Evolutionary conservation across 192 early-diverging fungal genomes (phyloP), one percentile per base, ranked within the genome.

Genomic region (Mortierella claussenii): DNA sequence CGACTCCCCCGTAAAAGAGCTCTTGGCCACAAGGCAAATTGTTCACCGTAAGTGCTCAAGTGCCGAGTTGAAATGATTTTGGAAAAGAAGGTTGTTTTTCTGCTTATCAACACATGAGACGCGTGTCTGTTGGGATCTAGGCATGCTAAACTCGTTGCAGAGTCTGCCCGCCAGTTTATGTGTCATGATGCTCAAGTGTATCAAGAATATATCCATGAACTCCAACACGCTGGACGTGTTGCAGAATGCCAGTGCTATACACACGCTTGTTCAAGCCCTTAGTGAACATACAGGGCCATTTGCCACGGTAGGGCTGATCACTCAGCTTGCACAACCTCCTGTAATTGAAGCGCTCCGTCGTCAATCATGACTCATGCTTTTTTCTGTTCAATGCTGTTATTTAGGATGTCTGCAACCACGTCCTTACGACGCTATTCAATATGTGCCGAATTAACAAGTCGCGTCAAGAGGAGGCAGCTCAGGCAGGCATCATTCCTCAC

Each of bases 191-290:
- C 67, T 89, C 0, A 90, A 89, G 67, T 84, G 80, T 31, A 65
- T 90, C 43, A 90, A 88, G 50, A 89, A 90, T 61, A 56, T 90
- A 21, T 88, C 87, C 4, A 87, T 88, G 83, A 79, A 81, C 53
- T 78, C 87, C 20, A 83, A 86, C 42, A 84, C 87, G 0, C 57
- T 88, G 57, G 81, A 82, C 31, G 51, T 69, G 9, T 55, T 89
- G 30, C 79, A 85, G 34, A 73, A 68, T 32, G 83, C 81, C 2
- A 80, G 62, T 33, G 75, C 81, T 5, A 88, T 89, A 33, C 63
- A 69, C 55, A 68, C 81, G 1, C 53, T 90, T 15, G 82, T 83
- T 10, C n/a, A 70, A 44, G 62, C 86, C 21, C 61, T 89, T 40
- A 64, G 60, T 23, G 61, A 71, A 26, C 62, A 59, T 21, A 64